phyloP scores from a whole-genome alignment of 208 protist genomes.

The Leishmania aethiopica region DNA sequence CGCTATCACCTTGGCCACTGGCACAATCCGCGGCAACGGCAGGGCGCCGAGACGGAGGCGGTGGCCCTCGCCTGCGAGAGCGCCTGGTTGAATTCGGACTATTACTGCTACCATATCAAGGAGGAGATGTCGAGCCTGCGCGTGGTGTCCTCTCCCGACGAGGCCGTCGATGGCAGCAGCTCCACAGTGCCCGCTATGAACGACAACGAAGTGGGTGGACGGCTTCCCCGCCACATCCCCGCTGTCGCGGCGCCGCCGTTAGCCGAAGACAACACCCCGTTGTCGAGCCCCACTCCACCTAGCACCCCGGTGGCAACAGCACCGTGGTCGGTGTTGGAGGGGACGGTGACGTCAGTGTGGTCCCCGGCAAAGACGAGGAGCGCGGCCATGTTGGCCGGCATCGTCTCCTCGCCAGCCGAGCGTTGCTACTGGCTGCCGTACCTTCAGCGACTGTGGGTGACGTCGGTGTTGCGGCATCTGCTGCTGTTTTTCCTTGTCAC shows the following conservation, averaged over 20 bases:
- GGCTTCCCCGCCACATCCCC: constrained; percentile 12
- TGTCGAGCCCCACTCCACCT: not conserved
- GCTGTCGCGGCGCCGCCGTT: not conserved
- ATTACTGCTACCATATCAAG: constrained; percentile 43
- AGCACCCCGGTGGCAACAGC: not conserved
- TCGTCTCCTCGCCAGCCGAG: not conserved
- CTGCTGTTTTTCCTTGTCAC: constrained; percentile 40
- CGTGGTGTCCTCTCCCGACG: constrained; percentile 22
- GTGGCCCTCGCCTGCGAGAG: constrained; percentile 32
- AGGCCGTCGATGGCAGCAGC: constrained; percentile 1
- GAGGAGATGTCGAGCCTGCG: constrained; percentile 37
- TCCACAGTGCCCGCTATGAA: constrained; percentile 3
- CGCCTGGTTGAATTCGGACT: constrained; percentile 38
- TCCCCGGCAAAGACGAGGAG: not conserved
- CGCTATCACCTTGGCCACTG: not conserved
- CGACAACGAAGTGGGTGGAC: constrained; percentile 11
- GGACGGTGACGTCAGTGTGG: not conserved
- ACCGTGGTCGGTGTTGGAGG: not conserved
- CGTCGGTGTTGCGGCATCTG: constrained; percentile 47
- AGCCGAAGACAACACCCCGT: not conserved
- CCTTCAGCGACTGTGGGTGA: constrained; percentile 48
- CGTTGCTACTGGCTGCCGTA: constrained; percentile 34
- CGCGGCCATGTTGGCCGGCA: not conserved
- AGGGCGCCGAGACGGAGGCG: constrained; percentile 12
- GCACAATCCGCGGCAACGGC: not conserved